A percentile compares a stretch with the other conserved stretches of the same genome.
Conservation (phyloP, 441 rosid genomes). For the California macrophylla region DNA sequence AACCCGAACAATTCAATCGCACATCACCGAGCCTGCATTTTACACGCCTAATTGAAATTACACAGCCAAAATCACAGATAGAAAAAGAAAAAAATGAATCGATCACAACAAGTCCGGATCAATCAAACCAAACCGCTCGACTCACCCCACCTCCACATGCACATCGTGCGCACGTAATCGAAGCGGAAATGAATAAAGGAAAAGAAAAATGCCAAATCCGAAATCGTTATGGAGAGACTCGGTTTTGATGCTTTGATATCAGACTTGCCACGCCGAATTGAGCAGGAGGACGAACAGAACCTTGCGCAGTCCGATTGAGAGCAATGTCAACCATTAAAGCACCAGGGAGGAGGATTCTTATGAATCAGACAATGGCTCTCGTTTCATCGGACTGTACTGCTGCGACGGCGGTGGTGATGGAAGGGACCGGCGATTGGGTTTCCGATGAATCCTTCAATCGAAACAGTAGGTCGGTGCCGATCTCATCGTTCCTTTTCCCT, state of each 20-base stretch:
- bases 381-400: not conserved
- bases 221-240: not conserved
- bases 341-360: not conserved
- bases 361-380: not conserved
- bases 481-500: not conserved
- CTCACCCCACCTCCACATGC: not conserved
- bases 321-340: not conserved
- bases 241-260: not conserved
- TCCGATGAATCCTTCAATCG: not conserved
- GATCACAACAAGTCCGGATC: not conserved
- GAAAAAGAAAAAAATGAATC: not conserved
- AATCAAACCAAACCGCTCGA: not conserved
- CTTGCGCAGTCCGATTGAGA: not conserved
- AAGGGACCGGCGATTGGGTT: not conserved
- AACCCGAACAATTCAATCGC: not conserved
- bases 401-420: not conserved
- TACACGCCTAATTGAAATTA: not conserved
- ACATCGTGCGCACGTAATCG: not conserved
- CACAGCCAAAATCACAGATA: not conserved
- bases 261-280: not conserved
- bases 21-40: conserved; percentile 1
- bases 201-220: not conserved
- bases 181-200: not conserved
- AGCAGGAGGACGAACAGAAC: not conserved
- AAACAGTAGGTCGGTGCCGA: not conserved